These are phyloP conservation scores for Inga laurina DNA, from an alignment of 306 rosid genomes.

Conservation along the genomic window DNA sequence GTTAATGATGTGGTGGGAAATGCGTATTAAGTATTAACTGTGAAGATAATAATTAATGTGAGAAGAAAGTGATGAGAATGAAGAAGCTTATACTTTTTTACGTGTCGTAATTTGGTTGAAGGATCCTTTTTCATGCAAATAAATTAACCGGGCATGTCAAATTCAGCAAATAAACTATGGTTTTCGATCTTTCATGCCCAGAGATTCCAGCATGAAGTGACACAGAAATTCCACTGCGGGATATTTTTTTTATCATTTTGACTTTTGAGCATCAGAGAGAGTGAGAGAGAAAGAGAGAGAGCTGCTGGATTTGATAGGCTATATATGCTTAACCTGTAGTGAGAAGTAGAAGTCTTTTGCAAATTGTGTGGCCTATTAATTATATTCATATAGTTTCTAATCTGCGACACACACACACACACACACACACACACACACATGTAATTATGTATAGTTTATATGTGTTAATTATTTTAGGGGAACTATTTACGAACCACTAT, in stretches of 20 bases:
- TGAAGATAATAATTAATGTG: no score
- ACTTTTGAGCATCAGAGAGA: not conserved
- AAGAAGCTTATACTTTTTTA: not conserved
- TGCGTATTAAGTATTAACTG: not conserved
- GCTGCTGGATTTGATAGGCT: not conserved
- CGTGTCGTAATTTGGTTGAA: not conserved
- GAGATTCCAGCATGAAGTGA: not conserved
- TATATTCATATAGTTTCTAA: no score
- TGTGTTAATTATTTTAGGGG: no score
- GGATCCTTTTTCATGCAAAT: not conserved
- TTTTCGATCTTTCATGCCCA: not conserved
- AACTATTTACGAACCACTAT: no score
- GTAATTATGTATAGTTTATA: no score
- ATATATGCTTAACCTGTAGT: not conserved
- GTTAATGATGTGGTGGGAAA: not conserved
- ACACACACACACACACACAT: no score
- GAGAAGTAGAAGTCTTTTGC: not conserved
- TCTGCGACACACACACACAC: no score
- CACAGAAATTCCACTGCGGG: not conserved
- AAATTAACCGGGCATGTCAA: conserved; percentile 9
- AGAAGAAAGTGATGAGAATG: not conserved
- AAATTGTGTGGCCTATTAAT: no score
- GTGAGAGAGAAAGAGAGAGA: not conserved
- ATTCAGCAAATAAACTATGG: not conserved
- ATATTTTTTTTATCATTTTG: not conserved